Conservation (phyloP, 495 filamentous ascomycete genomes). For the Neurospora sp. region DNA sequence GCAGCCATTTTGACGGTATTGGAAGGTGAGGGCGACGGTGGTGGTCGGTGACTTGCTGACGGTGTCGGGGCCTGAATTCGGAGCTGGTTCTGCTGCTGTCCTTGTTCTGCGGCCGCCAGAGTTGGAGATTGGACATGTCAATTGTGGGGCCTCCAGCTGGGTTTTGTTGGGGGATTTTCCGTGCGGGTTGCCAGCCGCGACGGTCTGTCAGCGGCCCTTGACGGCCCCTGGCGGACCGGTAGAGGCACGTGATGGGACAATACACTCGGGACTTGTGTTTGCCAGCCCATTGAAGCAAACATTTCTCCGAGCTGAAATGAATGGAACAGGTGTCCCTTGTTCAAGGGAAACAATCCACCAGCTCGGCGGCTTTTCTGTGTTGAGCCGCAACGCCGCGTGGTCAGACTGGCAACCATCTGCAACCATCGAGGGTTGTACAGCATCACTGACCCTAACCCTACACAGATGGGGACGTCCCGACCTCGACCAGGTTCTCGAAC, state of each 20-base stretch:
- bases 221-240: background rate
- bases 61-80: background rate
- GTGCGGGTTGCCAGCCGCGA: background rate
- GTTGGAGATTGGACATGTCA: background rate
- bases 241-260: background rate
- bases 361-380: background rate
- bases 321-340: background rate
- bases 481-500: background rate
- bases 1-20: constrained; percentile 55
- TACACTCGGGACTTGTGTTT: background rate
- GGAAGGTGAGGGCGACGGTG: background rate
- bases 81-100: background rate
- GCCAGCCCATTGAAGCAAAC: background rate
- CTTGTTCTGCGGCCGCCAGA: background rate
- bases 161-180: background rate
- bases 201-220: background rate
- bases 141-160: background rate
- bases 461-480: background rate
- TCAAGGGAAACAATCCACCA: background rate
- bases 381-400: background rate
- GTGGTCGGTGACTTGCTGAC: background rate
- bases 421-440: background rate
- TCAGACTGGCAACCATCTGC: background rate
- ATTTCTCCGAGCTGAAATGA: background rate
- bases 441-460: background rate